Conservation (phyloP, 805 yeast genomes). For the Danielia reshetovae region DNA sequence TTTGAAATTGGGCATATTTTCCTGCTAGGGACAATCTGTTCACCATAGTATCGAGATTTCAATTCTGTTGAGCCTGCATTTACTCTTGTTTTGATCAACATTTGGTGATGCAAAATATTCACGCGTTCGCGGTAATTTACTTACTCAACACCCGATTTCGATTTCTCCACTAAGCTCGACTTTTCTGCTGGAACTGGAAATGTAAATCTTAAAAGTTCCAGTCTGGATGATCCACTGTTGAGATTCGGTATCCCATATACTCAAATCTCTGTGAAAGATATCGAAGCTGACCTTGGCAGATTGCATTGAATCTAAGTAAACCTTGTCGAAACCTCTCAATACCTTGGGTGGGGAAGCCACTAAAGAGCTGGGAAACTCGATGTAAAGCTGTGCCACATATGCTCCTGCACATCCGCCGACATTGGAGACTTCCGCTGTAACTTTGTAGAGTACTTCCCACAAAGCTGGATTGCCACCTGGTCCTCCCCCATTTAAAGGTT, state of each 20-base stretch:
- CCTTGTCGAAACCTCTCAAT: slow-evolving; percentile 57
- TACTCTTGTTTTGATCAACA: no score
- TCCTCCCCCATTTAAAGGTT: slow-evolving; percentile 46
- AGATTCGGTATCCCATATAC: slow-evolving; percentile 51
- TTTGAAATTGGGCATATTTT: slow-evolving; percentile 14
- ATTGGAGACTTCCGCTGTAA: slow-evolving; percentile 44
- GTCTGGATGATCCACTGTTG: slow-evolving; percentile 59
- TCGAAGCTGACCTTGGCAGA: slow-evolving; percentile 37
- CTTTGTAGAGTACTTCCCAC: slow-evolving; percentile 50
- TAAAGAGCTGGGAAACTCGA: slow-evolving; percentile 46
- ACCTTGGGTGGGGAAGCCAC: slow-evolving; percentile 50
- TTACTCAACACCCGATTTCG: no score
- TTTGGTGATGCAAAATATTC: no score
- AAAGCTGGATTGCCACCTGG: slow-evolving; percentile 59
- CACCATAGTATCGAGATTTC: slow-evolving; percentile 12
- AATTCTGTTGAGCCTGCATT: no score
- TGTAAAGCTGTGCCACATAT: slow-evolving; percentile 50
- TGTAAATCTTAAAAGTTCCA: slow-evolving; percentile 50
- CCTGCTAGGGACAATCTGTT: slow-evolving; percentile 13
- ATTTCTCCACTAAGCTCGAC: slow-evolving; percentile 45
- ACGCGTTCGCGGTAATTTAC: no score
- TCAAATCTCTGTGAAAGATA: slow-evolving; percentile 49
- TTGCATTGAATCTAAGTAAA: slow-evolving; percentile 41
- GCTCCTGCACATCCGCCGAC: slow-evolving; percentile 45
- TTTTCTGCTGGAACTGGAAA: slow-evolving; percentile 47